Evolutionary conservation across 2,329 filamentous ascomycete species (phyloP).

Genomic region (Penicillium sp.): DNA sequence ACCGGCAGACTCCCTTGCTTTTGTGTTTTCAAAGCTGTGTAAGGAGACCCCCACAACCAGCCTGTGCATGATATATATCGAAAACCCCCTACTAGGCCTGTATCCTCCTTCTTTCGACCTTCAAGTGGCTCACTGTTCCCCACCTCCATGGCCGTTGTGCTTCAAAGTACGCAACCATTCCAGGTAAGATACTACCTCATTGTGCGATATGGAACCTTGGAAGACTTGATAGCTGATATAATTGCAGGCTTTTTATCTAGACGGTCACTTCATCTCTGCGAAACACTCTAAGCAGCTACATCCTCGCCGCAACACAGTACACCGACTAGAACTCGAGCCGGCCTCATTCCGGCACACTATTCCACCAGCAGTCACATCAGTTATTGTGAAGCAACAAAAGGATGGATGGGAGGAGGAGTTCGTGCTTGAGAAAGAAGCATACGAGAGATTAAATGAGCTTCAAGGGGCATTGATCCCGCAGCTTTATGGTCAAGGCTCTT

Average conservation of each 20-base stretch:
- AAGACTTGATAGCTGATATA: not conserved
- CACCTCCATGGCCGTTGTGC: too few relatives aligned
- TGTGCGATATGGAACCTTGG: not conserved
- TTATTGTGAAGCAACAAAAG: constrained; percentile 1
- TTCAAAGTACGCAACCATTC: too few relatives aligned
- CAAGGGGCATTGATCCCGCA: not conserved
- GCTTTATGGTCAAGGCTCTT: not conserved
- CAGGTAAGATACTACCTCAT: not conserved
- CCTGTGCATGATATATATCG: too few relatives aligned
- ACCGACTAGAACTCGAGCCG: too few relatives aligned
- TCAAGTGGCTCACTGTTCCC: too few relatives aligned
- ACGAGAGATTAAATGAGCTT: not conserved
- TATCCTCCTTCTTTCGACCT: too few relatives aligned
- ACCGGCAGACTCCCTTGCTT: too few relatives aligned
- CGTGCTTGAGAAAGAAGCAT: not conserved
- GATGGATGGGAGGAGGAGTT: not conserved
- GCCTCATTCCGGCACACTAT: too few relatives aligned
- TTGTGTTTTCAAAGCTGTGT: too few relatives aligned
- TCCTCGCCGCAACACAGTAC: not conserved
- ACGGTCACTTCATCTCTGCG: not conserved
- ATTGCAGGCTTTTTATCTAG: not conserved
- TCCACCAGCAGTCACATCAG: too few relatives aligned
- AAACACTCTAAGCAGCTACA: not conserved
- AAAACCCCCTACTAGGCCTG: too few relatives aligned
- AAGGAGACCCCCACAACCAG: too few relatives aligned